Percentiles rank a stretch among this genome's conserved stretches.
phyloP scores from a whole-genome alignment of 1,284 basidiomycete species.

The Schizopora paradoxa region DNA sequence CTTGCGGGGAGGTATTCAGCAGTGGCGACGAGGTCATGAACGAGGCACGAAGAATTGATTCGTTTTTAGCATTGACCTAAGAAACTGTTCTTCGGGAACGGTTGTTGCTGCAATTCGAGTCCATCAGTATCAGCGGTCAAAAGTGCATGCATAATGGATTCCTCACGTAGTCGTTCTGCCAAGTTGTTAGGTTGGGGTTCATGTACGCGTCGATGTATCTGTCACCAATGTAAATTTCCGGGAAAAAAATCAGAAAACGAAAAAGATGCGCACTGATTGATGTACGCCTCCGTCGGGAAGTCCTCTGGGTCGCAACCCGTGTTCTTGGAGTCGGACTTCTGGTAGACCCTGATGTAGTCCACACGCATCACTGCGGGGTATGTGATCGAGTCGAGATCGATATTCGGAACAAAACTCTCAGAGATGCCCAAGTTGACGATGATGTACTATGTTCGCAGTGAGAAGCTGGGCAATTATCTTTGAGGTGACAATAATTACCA shows the following conservation, averaged over 20 bases:
- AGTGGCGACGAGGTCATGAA: too few species aligned
- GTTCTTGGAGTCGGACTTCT: conserved; percentile 47
- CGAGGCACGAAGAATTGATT: too few species aligned
- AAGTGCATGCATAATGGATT: too few species aligned
- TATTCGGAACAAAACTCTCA: conserved; percentile 43
- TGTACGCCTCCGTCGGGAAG: conserved; percentile 61
- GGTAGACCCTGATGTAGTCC: conserved; percentile 72
- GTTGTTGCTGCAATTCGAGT: too few species aligned
- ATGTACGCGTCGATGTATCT: conserved; percentile 37
- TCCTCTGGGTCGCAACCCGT: conserved; percentile 68
- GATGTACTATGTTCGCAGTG: conserved; percentile 33
- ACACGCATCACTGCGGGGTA: conserved; percentile 62
- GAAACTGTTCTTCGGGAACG: conserved; percentile 10
- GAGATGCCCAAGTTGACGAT: conserved; percentile 53
- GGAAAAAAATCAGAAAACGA: background rate
- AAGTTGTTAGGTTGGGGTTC: conserved; percentile 38
- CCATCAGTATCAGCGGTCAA: too few species aligned
- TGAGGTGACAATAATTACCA: conserved; percentile 39
- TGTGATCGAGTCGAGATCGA: conserved; percentile 49
- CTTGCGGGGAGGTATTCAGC: too few species aligned
- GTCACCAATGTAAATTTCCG: background rate
- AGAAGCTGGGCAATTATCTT: conserved; percentile 2
- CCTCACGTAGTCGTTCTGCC: conserved; percentile 31
- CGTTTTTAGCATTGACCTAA: conserved; percentile 6
- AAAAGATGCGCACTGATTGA: conserved; percentile 38